Percentiles rank a stretch among this genome's conserved stretches.
phyloP scores from a whole-genome alignment of 2,329 filamentous ascomycete species.

The Dactylonectria estremocensis region DNA sequence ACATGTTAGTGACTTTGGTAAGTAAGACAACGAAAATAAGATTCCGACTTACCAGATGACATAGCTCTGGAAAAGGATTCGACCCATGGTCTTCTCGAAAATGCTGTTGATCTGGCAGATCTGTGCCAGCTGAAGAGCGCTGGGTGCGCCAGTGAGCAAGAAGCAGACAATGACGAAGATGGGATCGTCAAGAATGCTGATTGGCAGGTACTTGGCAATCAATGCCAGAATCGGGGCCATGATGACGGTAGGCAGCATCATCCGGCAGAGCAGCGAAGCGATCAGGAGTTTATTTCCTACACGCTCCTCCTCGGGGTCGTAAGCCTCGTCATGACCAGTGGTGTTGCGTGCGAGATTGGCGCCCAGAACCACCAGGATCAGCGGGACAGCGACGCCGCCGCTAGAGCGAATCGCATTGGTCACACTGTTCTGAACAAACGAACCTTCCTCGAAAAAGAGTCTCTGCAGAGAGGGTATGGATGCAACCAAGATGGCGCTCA shows the following conservation, averaged over 20 bases:
- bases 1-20: constrained; percentile 48
- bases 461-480: constrained; percentile 87
- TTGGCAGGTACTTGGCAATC: constrained; percentile 88
- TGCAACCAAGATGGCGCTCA: constrained; percentile 90
- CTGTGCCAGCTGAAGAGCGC: constrained; percentile 93
- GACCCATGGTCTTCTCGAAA: constrained; percentile 94
- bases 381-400: constrained; percentile 91
- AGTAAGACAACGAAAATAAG: constrained; percentile 27
- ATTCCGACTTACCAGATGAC: constrained; percentile 82
- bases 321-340: constrained; percentile 74
- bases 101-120: constrained; percentile 99
- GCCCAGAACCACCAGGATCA: constrained; percentile 95
- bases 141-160: constrained; percentile 93
- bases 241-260: constrained; percentile 91
- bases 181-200: constrained; percentile 96
- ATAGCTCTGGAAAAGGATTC: constrained; percentile 90
- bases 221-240: constrained; percentile 94
- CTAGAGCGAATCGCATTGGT: constrained; percentile 89
- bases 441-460: constrained; percentile 89
- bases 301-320: constrained; percentile 78
- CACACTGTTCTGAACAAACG: constrained; percentile 93
- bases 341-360: constrained; percentile 96
- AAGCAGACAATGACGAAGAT: constrained; percentile 99
- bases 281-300: constrained; percentile 84
- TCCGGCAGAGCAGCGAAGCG: constrained; percentile 88